Evolutionary conservation across 345 rosid species (phyloP).

Genomic region (Erucastrum elatum): DNA sequence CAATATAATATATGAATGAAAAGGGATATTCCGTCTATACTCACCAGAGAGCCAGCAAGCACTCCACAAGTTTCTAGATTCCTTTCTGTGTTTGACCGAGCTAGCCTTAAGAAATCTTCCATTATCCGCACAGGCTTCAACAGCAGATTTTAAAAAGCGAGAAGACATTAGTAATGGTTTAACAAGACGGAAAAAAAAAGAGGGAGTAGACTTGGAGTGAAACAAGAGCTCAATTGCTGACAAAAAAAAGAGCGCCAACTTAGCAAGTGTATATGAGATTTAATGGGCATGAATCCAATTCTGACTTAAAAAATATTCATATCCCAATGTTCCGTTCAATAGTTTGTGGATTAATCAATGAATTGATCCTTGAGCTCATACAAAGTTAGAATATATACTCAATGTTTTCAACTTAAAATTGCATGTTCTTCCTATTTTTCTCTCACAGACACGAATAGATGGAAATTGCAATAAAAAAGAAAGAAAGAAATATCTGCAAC

Average conservation of each 20-base stretch:
- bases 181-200: not conserved
- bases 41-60: conserved; percentile 93
- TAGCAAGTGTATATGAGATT: not conserved
- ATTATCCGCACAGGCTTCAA: conserved; percentile 87
- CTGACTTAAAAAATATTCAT: not conserved
- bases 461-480: not conserved
- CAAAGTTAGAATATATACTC: not conserved
- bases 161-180: conserved; percentile 20
- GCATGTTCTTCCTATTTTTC: conserved; percentile 2
- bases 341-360: not conserved
- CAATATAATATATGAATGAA: not conserved
- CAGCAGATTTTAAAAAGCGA: conserved; percentile 18
- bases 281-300: not conserved
- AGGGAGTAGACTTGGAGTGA: not conserved
- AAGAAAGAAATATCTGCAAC: conserved; percentile 29
- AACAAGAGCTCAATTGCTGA: not conserved
- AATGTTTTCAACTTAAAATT: conserved; percentile 6
- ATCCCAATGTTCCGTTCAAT: not conserved
- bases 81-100: conserved; percentile 71
- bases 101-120: conserved; percentile 85
- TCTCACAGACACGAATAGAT: not conserved
- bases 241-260: not conserved
- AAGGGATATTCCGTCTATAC: conserved; percentile 22
- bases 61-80: conserved; percentile 95
- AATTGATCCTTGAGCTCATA: not conserved